These are phyloP conservation scores for Rosellinia necatrix DNA, from an alignment of 2,329 filamentous ascomycete species.

Conservation along the genomic window DNA sequence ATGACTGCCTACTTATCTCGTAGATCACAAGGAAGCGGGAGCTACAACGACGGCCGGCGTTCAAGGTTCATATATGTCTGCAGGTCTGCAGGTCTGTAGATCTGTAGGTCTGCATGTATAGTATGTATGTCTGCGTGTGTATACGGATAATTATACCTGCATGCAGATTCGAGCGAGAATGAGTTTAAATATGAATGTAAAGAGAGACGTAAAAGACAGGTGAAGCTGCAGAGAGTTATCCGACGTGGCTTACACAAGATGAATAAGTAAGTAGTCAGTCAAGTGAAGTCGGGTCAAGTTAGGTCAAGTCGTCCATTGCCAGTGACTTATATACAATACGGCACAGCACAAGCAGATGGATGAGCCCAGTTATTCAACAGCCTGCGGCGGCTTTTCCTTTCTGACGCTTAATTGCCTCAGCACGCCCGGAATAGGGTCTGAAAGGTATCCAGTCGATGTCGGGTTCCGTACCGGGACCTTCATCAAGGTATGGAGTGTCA, in stretches of 20 bases:
- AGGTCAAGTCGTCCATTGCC: too few species aligned
- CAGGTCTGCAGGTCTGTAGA: too few species aligned
- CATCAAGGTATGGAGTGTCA: neutral
- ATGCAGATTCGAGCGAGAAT: too few species aligned
- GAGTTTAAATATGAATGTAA: neutral
- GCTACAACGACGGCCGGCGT: neutral
- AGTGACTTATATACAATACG: too few species aligned
- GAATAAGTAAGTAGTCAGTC: neutral
- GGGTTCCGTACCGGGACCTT: slow-evolving; percentile 8
- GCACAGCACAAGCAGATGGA: too few species aligned
- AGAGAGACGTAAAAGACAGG: neutral
- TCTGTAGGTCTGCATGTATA: too few species aligned
- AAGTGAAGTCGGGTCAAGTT: neutral
- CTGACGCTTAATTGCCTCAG: slow-evolving; percentile 12
- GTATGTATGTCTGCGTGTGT: too few species aligned
- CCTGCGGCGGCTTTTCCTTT: neutral
- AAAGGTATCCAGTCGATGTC: slow-evolving; percentile 9
- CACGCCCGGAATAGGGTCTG: slow-evolving; percentile 16
- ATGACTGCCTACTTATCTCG: slow-evolving; percentile 11
- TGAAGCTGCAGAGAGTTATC: slow-evolving; percentile 11
- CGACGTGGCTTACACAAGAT: slow-evolving; percentile 1
- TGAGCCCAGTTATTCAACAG: neutral
- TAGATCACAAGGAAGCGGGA: slow-evolving; percentile 12
- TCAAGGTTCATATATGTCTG: neutral
- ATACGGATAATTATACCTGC: too few species aligned